These are phyloP conservation scores for Colletotrichum melonis DNA, from an alignment of 2,329 filamentous ascomycete genomes.

Conservation along the genomic window DNA sequence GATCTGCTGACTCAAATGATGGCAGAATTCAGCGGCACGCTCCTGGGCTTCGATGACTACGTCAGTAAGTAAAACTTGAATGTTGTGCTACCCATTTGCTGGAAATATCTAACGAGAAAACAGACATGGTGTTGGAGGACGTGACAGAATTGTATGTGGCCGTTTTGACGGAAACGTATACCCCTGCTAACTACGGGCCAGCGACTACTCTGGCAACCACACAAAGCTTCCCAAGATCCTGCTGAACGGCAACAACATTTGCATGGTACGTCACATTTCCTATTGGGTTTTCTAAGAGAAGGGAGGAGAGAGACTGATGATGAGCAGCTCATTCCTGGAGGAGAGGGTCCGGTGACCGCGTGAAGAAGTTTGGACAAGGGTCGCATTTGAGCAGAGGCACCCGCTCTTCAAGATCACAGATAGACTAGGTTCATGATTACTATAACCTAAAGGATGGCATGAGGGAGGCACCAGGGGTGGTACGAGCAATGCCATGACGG, in stretches of 20 bases:
- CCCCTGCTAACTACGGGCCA: conserved; percentile 53
- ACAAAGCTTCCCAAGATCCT: conserved; percentile 94
- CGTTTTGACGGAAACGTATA: not conserved
- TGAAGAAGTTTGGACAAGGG: not conserved
- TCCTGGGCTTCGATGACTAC: conserved; percentile 98
- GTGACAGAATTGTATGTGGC: conserved; percentile 89
- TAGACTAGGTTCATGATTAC: not conserved
- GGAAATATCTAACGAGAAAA: conserved; percentile 37
- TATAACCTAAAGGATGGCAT: not conserved
- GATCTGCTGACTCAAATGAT: conserved; percentile 5
- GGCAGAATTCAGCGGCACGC: conserved; percentile 92
- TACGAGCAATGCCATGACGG: not conserved
- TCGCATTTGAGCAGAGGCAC: not conserved
- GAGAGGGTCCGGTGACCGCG: conserved; percentile 70
- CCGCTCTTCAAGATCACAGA: not conserved
- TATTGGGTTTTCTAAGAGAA: not conserved
- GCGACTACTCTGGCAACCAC: conserved; percentile 90
- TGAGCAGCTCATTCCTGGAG: conserved; percentile 79
- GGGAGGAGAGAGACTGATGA: conserved; percentile 25
- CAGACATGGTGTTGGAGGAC: conserved; percentile 98
- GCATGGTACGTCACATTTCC: conserved; percentile 78
- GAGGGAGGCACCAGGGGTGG: not conserved
- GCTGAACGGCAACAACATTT: conserved; percentile 97
- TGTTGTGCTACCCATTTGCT: not conserved
- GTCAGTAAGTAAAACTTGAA: conserved; percentile 81